Base-by-base conservation (phyloP, 371 early-diverging fungal genomes). In the Nosema muscidifuracis region DNA sequence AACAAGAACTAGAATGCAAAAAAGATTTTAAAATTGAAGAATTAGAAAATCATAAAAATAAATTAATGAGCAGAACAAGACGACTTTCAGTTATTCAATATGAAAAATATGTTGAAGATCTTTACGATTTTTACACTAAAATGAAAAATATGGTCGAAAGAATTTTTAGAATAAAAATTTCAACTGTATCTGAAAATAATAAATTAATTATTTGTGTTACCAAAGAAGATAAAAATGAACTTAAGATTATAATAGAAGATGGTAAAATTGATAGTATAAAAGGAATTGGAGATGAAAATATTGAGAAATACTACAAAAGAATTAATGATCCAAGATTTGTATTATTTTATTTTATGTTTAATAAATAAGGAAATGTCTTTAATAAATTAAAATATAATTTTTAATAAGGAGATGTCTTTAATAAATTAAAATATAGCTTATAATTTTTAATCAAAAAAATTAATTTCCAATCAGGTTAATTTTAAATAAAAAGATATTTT, bases 101-200 rank as follows among this genome's bases (percentile, higher is more conserved):
- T 34, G 77, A 77, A 22, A 75, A 69, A 31, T 53, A 75, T 40
- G 60, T 80, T 15, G 77, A 80, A 26, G 77, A 80, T 65, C 51
- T 75, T 2, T 76, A 71, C 34, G 44, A 31, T 43, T 80, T 77
- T 77, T 64, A 80, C 22, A 62, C 56, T 16, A 47, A 51, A 30
- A 31, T 57, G 20, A 53, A 12, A 51, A 26, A 36, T 30, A 53
- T 51, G 51, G 51, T 53, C 36, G 33, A 53, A 66, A 55, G 38
- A 38, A 34, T 66, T 66, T 38, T 26, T 55, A 34, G 9, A 26
- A 36, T 34, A 24, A 13, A 66, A 38, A 15, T 51, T 38, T 13
- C 40, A 18, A 26, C 67, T 34, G 20, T n/a, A 53, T n/a, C 34
- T 66, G 51, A 55, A 66, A 24, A 55, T 38, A 33, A 66, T 66